phyloP scores from a whole-genome alignment of 148 eudicot genomes.

The Rhododendron griersonianum region DNA sequence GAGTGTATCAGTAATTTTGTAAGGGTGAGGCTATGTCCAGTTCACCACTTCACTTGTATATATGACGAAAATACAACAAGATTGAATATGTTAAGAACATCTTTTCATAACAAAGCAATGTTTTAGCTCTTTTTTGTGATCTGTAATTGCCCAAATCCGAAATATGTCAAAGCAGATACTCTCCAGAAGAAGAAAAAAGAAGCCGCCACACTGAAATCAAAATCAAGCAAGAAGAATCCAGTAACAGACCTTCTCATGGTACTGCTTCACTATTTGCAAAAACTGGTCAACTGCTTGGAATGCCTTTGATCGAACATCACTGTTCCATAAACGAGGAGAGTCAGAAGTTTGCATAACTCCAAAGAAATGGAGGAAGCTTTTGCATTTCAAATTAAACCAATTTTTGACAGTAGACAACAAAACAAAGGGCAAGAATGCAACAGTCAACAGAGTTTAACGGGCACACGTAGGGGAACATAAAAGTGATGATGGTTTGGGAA shows the following conservation, averaged over 20 bases:
- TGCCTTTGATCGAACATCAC: conserved; percentile 91
- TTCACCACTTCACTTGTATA: background rate
- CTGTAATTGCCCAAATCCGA: background rate
- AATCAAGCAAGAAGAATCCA: conserved; percentile 5
- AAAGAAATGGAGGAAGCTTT: conserved; percentile 3
- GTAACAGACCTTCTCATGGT: conserved; percentile 60
- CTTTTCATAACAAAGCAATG: background rate
- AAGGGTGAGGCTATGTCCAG: background rate
- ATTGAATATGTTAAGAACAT: background rate
- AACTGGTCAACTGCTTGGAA: conserved; percentile 87
- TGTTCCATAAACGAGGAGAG: conserved; percentile 19
- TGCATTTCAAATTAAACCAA: no score
- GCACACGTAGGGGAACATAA: background rate
- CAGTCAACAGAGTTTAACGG: background rate
- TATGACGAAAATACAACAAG: no score
- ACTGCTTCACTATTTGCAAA: conserved; percentile 70
- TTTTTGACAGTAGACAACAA: background rate
- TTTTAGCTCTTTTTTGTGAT: background rate
- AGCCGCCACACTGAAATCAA: background rate
- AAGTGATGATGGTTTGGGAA: background rate
- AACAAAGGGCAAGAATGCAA: conserved; percentile 1
- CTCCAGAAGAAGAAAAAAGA: background rate
- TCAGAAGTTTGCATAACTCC: background rate
- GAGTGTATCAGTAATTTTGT: background rate
- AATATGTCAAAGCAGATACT: conserved; percentile 3